Evolutionary conservation across 257 asterid species (phyloP).

Genomic region (Nicotiana sylvestris): DNA sequence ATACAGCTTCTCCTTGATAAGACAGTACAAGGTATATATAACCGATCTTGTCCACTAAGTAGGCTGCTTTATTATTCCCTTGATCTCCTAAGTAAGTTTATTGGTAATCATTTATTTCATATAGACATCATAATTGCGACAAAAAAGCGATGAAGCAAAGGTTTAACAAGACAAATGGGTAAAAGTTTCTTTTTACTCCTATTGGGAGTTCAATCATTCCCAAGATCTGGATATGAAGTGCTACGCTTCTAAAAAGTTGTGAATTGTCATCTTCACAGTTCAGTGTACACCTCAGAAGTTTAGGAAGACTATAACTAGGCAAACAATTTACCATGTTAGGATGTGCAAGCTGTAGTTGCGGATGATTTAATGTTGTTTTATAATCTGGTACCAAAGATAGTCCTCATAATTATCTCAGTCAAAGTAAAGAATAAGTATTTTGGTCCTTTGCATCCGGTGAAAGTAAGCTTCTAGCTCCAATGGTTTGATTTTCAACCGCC

Average conservation of each 20-base stretch:
- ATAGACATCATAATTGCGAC: not conserved
- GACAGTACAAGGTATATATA: constrained; percentile 75
- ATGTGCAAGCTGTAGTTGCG: too few relatives aligned
- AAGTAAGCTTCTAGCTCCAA: too few relatives aligned
- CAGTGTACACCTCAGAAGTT: not conserved
- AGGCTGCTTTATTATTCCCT: not conserved
- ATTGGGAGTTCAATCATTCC: not conserved
- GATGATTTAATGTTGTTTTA: too few relatives aligned
- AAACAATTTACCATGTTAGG: too few relatives aligned
- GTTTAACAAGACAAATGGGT: not conserved
- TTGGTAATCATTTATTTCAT: not conserved
- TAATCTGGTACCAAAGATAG: too few relatives aligned
- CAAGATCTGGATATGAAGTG: not conserved
- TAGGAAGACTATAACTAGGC: not conserved
- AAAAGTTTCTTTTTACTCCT: not conserved
- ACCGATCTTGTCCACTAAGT: not conserved
- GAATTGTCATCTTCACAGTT: not conserved
- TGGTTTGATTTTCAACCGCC: too few relatives aligned
- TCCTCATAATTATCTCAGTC: too few relatives aligned
- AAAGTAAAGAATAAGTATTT: too few relatives aligned
- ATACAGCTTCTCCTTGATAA: constrained; percentile 71
- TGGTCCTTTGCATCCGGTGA: too few relatives aligned
- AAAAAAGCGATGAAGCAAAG: not conserved
- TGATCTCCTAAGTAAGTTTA: not conserved
- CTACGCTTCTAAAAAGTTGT: not conserved